These are phyloP conservation scores for Phaeosphaeria sp. DNA, from an alignment of 2,329 filamentous ascomycete genomes.

Conservation along the genomic window DNA sequence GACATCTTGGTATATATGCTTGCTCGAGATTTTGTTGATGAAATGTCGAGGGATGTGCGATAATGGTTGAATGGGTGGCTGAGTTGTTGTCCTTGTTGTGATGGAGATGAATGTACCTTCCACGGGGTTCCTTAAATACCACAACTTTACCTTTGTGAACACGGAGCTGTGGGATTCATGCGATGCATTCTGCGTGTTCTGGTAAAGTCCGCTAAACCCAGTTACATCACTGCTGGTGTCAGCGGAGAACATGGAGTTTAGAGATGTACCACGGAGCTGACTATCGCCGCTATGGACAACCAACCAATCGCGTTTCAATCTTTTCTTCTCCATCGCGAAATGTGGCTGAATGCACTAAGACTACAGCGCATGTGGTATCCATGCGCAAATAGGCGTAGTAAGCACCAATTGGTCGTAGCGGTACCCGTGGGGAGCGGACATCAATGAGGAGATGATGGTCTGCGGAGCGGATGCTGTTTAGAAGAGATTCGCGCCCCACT, in stretches of 20 bases:
- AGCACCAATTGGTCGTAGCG: no score
- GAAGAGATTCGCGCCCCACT: no score
- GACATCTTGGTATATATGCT: conserved; percentile 8
- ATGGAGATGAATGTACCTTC: background rate
- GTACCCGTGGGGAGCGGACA: no score
- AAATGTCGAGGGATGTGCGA: background rate
- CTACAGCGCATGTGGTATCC: no score
- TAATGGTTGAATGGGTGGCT: background rate
- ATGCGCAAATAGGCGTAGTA: no score
- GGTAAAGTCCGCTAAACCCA: background rate
- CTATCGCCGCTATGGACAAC: background rate
- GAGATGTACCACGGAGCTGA: background rate
- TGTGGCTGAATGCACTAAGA: background rate
- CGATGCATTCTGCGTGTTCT: background rate
- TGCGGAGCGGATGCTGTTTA: no score
- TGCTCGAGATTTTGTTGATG: background rate
- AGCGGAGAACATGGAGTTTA: no score
- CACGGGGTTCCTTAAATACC: background rate
- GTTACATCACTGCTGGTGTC: no score
- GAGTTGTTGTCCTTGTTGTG: background rate
- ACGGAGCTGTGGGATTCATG: background rate
- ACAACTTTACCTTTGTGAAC: background rate
- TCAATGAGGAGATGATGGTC: no score
- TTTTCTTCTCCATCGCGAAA: background rate
- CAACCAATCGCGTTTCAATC: background rate